Conservation (phyloP, 208 protist species). For the Leishmania arabica region DNA sequence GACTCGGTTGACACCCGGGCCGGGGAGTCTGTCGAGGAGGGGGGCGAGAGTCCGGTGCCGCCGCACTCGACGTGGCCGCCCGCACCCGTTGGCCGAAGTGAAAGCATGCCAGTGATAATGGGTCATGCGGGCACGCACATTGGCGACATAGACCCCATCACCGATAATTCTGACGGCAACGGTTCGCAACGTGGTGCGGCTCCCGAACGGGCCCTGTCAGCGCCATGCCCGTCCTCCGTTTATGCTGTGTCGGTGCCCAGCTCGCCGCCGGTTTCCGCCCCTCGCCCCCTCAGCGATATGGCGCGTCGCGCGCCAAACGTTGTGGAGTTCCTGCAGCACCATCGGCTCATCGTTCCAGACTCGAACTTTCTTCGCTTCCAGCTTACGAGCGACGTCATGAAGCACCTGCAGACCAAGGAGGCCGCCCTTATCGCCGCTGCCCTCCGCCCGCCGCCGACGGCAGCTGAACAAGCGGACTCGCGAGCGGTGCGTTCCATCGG, state of each 20-base stretch:
- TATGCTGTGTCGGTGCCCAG: not conserved
- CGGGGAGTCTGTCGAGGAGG: conserved; percentile 10
- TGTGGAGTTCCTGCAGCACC: conserved; percentile 44
- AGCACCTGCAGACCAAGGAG: conserved; percentile 25
- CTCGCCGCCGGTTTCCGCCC: not conserved
- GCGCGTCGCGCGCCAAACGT: conserved; percentile 27
- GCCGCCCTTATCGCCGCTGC: conserved; percentile 20
- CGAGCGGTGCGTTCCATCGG: conserved; percentile 7
- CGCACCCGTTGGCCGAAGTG: not conserved
- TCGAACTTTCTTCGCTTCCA: conserved; percentile 69
- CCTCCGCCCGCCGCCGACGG: not conserved
- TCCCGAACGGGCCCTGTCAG: not conserved
- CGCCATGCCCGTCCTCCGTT: not conserved
- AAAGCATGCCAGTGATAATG: not conserved
- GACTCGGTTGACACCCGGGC: not conserved
- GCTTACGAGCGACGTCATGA: conserved; percentile 40
- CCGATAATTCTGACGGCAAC: not conserved
- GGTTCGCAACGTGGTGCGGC: not conserved
- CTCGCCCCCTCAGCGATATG: conserved; percentile 18
- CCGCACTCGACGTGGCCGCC: conserved; percentile 12
- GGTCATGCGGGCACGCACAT: not conserved
- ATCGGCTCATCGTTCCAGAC: conserved; percentile 51
- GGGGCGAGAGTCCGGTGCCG: conserved; percentile 11
- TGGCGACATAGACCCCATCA: not conserved
- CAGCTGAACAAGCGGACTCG: not conserved